phyloP scores from a whole-genome alignment of 2,329 filamentous ascomycete species.

The Hirsutella thompsonii region DNA sequence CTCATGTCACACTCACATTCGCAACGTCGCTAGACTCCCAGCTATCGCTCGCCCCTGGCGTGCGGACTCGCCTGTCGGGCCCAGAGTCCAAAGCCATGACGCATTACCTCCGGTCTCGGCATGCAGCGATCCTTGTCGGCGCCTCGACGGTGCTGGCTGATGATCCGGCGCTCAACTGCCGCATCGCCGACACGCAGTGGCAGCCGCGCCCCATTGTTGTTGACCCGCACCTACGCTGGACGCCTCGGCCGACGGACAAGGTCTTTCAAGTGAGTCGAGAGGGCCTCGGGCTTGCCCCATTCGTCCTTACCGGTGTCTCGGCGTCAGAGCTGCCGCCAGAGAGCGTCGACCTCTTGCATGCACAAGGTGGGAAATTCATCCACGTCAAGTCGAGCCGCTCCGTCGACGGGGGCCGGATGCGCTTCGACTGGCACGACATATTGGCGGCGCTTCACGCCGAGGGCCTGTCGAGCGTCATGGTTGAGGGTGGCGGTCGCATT shows the following conservation, averaged over 20 bases:
- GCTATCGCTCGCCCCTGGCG: slow-evolving; percentile 62
- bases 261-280: slow-evolving; percentile 52
- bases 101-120: slow-evolving; percentile 70
- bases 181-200: slow-evolving; percentile 46
- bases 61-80: slow-evolving; percentile 75
- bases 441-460: slow-evolving; percentile 42
- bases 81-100: slow-evolving; percentile 83
- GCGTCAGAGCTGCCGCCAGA: slow-evolving; percentile 28
- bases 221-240: slow-evolving; percentile 69
- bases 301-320: slow-evolving; percentile 45
- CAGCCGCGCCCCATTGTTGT: slow-evolving; percentile 72
- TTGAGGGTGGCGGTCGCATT: slow-evolving; percentile 75
- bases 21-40: slow-evolving; percentile 80
- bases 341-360: slow-evolving; percentile 28
- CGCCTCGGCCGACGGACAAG: slow-evolving; percentile 43
- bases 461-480: slow-evolving; percentile 69
- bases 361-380: slow-evolving; percentile 40
- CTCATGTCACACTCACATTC: slow-evolving; percentile 71
- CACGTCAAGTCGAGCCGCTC: slow-evolving; percentile 19
- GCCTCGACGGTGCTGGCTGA: slow-evolving; percentile 76
- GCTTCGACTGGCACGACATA: slow-evolving; percentile 52
- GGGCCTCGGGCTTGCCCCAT: slow-evolving; percentile 60
- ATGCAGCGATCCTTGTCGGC: slow-evolving; percentile 77
- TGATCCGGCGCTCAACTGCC: slow-evolving; percentile 74
- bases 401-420: slow-evolving; percentile 23